These are phyloP conservation scores for Ichthyophthirius multifiliis DNA, from an alignment of 169 alveolate genomes.

Conservation along the genomic window DNA sequence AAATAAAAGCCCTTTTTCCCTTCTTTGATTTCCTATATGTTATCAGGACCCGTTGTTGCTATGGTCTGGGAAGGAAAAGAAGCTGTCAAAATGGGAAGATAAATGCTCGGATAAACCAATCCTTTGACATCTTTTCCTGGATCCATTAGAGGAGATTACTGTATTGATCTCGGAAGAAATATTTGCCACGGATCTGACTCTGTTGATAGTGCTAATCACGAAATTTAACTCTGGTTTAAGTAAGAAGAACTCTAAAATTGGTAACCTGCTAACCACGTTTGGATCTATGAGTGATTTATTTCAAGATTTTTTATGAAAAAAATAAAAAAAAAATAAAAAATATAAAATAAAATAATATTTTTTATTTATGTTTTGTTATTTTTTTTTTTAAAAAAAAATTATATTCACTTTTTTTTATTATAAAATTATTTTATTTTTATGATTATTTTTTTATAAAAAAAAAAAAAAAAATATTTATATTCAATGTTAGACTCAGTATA, in stretches of 20 bases:
- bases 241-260: conserved; percentile 88
- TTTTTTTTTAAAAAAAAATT: too few species aligned
- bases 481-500: too few species aligned
- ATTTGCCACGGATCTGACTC: conserved; percentile 95
- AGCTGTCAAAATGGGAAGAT: conserved; percentile 93
- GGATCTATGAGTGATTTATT: conserved; percentile 78
- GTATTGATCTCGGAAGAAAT: conserved; percentile 93
- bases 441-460: too few species aligned
- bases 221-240: conserved; percentile 94
- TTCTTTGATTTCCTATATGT: conserved; percentile 88
- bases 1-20: conserved; percentile 93
- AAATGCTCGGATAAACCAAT: conserved; percentile 93
- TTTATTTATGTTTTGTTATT: too few species aligned
- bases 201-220: conserved; percentile 93
- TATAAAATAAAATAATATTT: too few species aligned
- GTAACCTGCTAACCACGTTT: conserved; percentile 65
- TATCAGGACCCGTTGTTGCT: conserved; percentile 97
- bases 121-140: conserved; percentile 93
- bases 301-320: too few species aligned
- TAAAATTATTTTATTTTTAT: too few species aligned
- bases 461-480: too few species aligned
- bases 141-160: conserved; percentile 95
- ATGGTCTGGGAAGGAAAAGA: conserved; percentile 98
- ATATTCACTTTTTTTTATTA: too few species aligned
- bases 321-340: too few species aligned